Evolutionary conservation across 208 protist species (phyloP), one percentile per base, ranked within the genome.

Genomic region (Borovskyia barvae): DNA sequence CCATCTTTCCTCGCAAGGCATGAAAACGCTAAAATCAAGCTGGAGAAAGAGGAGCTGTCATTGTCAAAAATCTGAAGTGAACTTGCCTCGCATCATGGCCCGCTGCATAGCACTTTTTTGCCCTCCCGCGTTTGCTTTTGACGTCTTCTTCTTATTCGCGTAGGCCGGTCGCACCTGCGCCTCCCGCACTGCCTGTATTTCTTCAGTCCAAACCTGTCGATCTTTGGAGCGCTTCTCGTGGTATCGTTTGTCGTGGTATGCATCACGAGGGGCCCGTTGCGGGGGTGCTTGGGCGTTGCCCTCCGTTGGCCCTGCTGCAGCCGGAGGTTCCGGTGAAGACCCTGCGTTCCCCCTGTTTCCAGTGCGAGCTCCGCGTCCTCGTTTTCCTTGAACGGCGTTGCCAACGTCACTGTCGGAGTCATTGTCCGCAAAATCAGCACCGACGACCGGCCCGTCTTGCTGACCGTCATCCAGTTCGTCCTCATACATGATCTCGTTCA

Each of bases 401-500:
- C 30, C 33, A 6, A 28, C 56, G 54, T 72, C 65, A 15, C 33
- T 56, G 5, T 45, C 41, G 25, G n/a, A 40, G 17, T 59, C 65
- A 15, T 66, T 59, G 43, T 76, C 76, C 20, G 60, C 66, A 40
- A 82, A 59, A 29, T 71, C 70, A 5, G 49, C 65, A 9, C 42
- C 66, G 3, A 28, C 35, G 6, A 66, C 36, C 20, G 69, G 70
- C 33, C 68, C 71, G 7, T 85, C 84, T n/a, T 76, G 49, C 52
- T 79, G 73, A 1, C 72, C 78, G 52, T 95, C 90, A 54, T 95
- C 90, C 57, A 75, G 69, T 52, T 95, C 90, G 49, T 95, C 90
- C 50, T 95, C 90, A 71, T 95, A 95, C 80, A 95, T 82, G 35
- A 92, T 58, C 45, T 91, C 86, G 50, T 80, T 87, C 22, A 95